Base-by-base conservation (phyloP, 129 eudicot genomes). In the Solidago caesia region DNA sequence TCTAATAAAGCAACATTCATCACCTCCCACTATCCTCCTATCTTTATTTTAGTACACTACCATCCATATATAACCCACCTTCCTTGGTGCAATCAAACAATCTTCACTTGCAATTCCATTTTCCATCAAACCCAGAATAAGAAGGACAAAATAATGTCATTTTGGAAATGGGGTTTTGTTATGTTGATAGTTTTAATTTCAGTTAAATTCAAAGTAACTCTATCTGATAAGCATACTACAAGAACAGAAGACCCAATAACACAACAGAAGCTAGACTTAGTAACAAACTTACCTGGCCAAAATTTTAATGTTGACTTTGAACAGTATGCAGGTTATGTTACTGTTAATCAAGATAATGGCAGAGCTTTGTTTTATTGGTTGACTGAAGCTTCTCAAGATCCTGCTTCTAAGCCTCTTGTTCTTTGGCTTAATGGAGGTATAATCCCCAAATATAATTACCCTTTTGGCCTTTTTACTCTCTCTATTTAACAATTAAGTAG, bases 381-480 rank as follows among this genome's bases (percentile, higher is more conserved):
- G 55, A 83, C 84, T 25, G 97, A 94, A 44, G 96, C 98, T 77
- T 81, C 60, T 67, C 81, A 88, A 13, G 86, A 88, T 45, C 89
- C 98, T 75, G 81, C 91, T 82, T 80, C 91, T 11, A 94, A 90
- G 68, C 98, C 98, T 64, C 78, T 93, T 69, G 84, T 93, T 75
- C 90, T 93, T 67, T 90, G 98, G 97, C 96, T 90, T 78, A 90
- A 88, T 85, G 98, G 98, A 86, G 98, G 98, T 93, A 72, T 33
- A 25, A 12, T 64, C 15, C 63, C 39, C 39, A 33, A 33, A 33
- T 33, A 21, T 21, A 21, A 21, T 46, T 64, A 15, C 39, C 13
- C 11, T 64, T 15, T 5, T 21, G 6, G 15, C 39, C 39, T 33
- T 33, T 21, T 33, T 33, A 33, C 0, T 33, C 39, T 33, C 21